Percentiles rank a stretch among this genome's conserved stretches.
Evolutionary conservation across 306 rosid genomes (phyloP).

Genomic region (Trifolium dubium): DNA sequence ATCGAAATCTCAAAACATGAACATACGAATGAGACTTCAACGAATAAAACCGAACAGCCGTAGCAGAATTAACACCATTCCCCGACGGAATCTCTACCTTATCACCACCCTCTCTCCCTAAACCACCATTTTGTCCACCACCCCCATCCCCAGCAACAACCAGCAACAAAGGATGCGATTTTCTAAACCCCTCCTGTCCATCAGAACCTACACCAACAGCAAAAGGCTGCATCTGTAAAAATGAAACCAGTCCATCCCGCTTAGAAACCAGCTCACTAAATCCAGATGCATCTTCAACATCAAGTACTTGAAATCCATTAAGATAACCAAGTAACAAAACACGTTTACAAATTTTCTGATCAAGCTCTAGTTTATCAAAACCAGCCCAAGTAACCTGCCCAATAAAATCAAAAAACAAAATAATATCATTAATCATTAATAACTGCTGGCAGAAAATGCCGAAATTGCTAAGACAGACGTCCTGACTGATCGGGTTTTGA

Average conservation of each 20-base stretch:
- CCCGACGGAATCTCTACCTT: constrained; percentile 53
- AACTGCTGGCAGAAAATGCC: too few species aligned
- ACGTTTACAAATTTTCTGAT: constrained; percentile 52
- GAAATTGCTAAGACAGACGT: too few species aligned
- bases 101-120: constrained; percentile 54
- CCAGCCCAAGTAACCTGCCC: constrained; percentile 92
- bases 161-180: constrained; percentile 71
- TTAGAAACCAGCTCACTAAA: constrained; percentile 80
- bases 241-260: constrained; percentile 80
- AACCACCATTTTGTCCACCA: constrained; percentile 42
- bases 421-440: neutral
- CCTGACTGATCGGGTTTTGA: too few species aligned
- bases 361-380: constrained; percentile 77
- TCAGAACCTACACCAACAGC: constrained; percentile 57
- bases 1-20: constrained; percentile 83
- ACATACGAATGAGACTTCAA: constrained; percentile 75
- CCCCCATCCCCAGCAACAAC: constrained; percentile 73
- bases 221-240: constrained; percentile 85
- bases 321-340: constrained; percentile 84
- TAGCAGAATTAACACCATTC: constrained; percentile 57
- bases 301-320: constrained; percentile 90
- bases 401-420: constrained; percentile 30
- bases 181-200: constrained; percentile 62
- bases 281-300: constrained; percentile 80
- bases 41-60: constrained; percentile 86